Evolutionary conservation across 352 stramenopile species (phyloP), one percentile per base, ranked within the genome.

Genomic region (Elongisporangium senticosum): DNA sequence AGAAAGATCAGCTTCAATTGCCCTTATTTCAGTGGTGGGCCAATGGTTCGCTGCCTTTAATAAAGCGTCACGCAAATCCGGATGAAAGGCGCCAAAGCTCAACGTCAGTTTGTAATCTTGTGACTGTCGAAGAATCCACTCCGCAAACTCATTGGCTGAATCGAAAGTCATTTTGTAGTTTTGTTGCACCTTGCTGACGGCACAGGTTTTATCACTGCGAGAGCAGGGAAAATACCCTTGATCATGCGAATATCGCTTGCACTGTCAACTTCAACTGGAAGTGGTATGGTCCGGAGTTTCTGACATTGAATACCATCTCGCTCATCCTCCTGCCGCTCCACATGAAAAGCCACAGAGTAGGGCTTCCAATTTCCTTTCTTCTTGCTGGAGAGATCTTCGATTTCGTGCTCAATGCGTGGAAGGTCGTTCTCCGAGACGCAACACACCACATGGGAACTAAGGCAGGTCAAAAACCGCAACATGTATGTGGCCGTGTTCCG

Each of bases 401-500:
- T 63, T 0, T 60, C 57, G 39, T 24, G 40, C 47, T 86, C 43
- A 17, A 85, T 39, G 5, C 59, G 17, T 4, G 55, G 15, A 6
- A 77, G 58, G 43, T 90, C 80, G 20, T 68, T 37, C 7, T 22
- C 7, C 11, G 67, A 74, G n/a, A 87, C 39, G 40, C 80, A 87
- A 55, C 71, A 85, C 10, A 81, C 67, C 24, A 90, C 68, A 8
- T 81, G 50, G 2, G 67, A 61, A 20, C 66, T 80, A 28, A 90
- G 59, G 37, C 71, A 78, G 17, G 77, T 83, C 39, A 87, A 61
- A 43, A 89, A 86, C 8, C 83, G 83, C 17, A 93, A 56, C 39
- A 89, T 69, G 19, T 89, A 91, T 47, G 83, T 87, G 17, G 79
- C 77, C 20, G 76, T 87, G 47, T 84, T 78, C 1, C 81, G 76